phyloP scores from a whole-genome alignment of 2,329 filamentous ascomycete species.

The Cladosporium sphaerospermum region DNA sequence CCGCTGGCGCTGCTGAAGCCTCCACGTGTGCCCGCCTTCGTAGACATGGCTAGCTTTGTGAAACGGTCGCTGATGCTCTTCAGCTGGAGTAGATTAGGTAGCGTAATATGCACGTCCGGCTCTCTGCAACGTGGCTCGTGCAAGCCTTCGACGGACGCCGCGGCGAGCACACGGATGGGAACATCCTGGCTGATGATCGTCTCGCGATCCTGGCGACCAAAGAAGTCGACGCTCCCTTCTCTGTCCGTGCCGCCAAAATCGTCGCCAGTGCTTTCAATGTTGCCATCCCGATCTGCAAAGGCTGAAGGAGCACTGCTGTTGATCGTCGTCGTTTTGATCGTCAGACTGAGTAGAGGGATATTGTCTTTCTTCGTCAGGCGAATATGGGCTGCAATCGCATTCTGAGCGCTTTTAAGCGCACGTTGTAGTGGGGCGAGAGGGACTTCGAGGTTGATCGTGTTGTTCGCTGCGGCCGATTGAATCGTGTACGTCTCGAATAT shows the following conservation, averaged over 20 bases:
- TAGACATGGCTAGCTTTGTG: conserved; percentile 65
- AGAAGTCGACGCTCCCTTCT: conserved; percentile 25
- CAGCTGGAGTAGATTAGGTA: conserved; percentile 79
- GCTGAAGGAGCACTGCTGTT: conserved; percentile 42
- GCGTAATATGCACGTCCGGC: conserved; percentile 86
- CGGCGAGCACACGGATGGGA: conserved; percentile 82
- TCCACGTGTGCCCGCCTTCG: conserved; percentile 28
- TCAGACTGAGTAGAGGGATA: conserved; percentile 79
- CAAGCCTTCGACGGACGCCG: conserved; percentile 79
- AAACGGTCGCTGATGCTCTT: conserved; percentile 95
- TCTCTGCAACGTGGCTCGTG: conserved; percentile 88
- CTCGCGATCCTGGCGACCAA: conserved; percentile 67
- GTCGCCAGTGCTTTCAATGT: conserved; percentile 14
- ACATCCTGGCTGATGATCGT: conserved; percentile 94
- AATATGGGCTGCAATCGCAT: conserved; percentile 74
- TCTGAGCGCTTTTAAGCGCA: conserved; percentile 81
- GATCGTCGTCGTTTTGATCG: conserved; percentile 70
- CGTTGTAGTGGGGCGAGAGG: conserved; percentile 81
- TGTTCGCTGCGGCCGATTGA: conserved; percentile 72
- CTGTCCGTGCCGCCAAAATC: conserved; percentile 14
- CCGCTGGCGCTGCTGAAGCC: conserved; percentile 32
- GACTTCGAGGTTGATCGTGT: conserved; percentile 94
- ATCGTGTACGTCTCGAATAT: conserved; percentile 84
- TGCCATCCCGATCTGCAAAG: conserved; percentile 17
- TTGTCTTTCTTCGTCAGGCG: conserved; percentile 90